Evolutionary conservation across 495 filamentous ascomycete species (phyloP), one percentile per base, ranked within the genome.

Genomic region (Trichoderma virens): DNA sequence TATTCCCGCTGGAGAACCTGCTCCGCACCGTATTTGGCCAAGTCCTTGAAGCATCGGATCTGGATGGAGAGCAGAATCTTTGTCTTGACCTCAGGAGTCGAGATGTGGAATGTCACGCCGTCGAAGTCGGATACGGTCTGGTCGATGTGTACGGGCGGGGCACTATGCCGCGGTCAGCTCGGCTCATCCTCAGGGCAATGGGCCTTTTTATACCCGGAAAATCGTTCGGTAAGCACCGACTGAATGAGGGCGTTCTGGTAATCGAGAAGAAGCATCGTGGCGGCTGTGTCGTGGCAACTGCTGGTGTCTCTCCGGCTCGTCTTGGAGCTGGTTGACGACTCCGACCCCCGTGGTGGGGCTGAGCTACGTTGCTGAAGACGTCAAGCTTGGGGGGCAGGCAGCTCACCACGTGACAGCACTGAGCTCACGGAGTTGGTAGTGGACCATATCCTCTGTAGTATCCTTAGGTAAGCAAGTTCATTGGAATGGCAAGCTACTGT

Each of bases 221-320:
- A 93, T 68, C 94, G 89, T 80, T 99, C 94, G 65, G 88, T 95
- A 67, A 99, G 87, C 69, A 98, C 86, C 63, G 92, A 89, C 79
- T 97, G 91, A 73, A 99, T 96, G 71, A 98, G 83, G 64, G 95
- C 92, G 78, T 99, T 99, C 74, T 98, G 94, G 75, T 99, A 99
- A 74, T 99, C 94, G 70, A 99, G 87, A 72, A 98, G 88, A 78
- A 98, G 86, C 94, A 97, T 97, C 68, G 70, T 86, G 78, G 64
- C 61, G 68, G 54, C 62, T 64, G 65, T 54, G 60, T 63, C 43
- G 39, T 62, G 38, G 43, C 4, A 47, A 5, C 27, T 66, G 47
- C 20, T 34, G 38, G 61, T 64, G 62, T 67, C 61, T 62, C 39
- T 38, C 38, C 35, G 27, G 61, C 8, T 62, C 34, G 35, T 45